Base-by-base conservation (phyloP, 208 protist genomes). In the Trypanosoma scelopori region DNA sequence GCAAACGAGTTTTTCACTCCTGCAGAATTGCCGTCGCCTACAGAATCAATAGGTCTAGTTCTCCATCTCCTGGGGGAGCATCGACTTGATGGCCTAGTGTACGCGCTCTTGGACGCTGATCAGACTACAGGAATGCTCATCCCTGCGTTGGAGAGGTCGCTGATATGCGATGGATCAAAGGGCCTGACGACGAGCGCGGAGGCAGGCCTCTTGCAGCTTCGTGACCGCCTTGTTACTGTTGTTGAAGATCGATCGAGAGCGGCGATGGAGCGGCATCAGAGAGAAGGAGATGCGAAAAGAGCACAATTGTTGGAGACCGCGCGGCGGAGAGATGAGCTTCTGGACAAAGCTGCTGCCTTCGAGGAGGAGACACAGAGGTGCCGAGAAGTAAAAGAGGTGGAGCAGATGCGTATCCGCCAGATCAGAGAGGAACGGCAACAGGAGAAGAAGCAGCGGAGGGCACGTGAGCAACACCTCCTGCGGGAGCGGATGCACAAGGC, bases 401-500 rank as follows among this genome's bases (percentile, higher is more conserved):
- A 69, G 57, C 49, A 62, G 0, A 60, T 51, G 22, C 55, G 53
- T 62, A 63, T 76, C 1, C 50, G 43, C 25, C 22, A 18, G 15
- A 51, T 84, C 12, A 62, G 66, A 13, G 76, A 74, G 37, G 74
- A 78, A 49, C 49, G 64, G 3, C 9, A 20, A 55, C 64, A 55
- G 18, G 78, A 85, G 15, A 71, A 62, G 15, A 51, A 72, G 20
- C 45, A 55, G 30, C 49, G 28, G 30, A 64, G 32, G 0, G 63
- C 48, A 41, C 59, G 67, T 3, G 63, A 71, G 20, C 46, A 25
- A 22, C 58, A 71, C 0, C 55, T 78, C n/a, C 32, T 35, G 7
- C 30, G 63, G 47, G 78, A 72, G 42, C 52, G 59, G 23, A 78
- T 80, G 23, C 64, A 78, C 42, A 65, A 62, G 7, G 76, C 80